Conservation (phyloP, 257 asterid genomes). For the Plantago elongata region DNA sequence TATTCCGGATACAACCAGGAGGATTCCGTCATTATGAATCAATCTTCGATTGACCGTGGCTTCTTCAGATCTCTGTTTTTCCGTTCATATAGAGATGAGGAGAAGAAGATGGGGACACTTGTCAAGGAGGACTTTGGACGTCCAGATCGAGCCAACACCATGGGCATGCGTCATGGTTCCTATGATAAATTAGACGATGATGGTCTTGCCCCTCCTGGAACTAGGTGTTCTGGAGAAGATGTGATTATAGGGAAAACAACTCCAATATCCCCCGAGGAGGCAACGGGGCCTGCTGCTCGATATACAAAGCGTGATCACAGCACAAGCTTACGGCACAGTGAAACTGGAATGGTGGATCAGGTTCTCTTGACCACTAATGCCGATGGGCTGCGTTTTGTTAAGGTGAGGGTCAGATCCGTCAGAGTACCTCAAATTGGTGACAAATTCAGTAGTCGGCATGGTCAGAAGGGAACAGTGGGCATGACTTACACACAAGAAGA, state of each 20-base stretch:
- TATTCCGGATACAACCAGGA: slow-evolving; percentile 97
- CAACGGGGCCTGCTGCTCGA: slow-evolving; percentile 76
- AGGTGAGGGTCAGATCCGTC: slow-evolving; percentile 90
- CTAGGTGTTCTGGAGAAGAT: slow-evolving; percentile 92
- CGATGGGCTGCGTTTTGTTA: slow-evolving; percentile 88
- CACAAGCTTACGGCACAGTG: slow-evolving; percentile 93
- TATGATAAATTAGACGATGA: slow-evolving; percentile 94
- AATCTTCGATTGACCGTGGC: slow-evolving; percentile 94
- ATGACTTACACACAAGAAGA: slow-evolving; percentile 98
- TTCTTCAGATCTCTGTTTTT: slow-evolving; percentile 88
- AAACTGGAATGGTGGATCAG: slow-evolving; percentile 94
- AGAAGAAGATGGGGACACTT: slow-evolving; percentile 95
- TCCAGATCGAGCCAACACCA: slow-evolving; percentile 83
- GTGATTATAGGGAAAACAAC: slow-evolving; percentile 96
- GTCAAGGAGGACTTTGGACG: slow-evolving; percentile 99
- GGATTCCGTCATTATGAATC: slow-evolving; percentile 97
- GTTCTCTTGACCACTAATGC: slow-evolving; percentile 89
- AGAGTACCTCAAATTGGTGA: slow-evolving; percentile 97
- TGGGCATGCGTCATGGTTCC: slow-evolving; percentile 99
- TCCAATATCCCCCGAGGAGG: slow-evolving; percentile 83
- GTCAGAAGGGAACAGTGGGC: slow-evolving; percentile 96
- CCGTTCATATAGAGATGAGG: slow-evolving; percentile 96
- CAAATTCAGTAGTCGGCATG: slow-evolving; percentile 93
- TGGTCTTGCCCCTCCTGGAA: slow-evolving; percentile 98
- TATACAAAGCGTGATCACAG: slow-evolving; percentile 95